Evolutionary conservation across 148 eudicot species (phyloP).

Genomic region (Chenopodium album): DNA sequence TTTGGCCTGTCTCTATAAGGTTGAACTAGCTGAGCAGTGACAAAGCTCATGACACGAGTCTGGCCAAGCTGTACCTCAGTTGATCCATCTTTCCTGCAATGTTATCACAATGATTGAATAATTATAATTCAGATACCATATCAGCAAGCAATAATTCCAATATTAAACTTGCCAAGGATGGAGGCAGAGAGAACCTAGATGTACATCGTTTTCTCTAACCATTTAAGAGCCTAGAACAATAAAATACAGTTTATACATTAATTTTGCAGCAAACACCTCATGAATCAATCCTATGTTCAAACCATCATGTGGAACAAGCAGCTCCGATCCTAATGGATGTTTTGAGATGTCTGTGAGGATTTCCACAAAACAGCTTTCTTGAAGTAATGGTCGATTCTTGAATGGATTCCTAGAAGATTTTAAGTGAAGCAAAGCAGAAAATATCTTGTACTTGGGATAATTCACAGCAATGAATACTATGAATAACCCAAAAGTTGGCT

Average conservation of each 20-base stretch:
- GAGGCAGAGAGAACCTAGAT: neutral
- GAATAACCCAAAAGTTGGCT: neutral
- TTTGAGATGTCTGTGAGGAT: no score
- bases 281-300: neutral
- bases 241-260: no score
- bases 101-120: neutral
- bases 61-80: slow-evolving; percentile 91
- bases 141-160: neutral
- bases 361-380: neutral
- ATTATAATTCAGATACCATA: neutral
- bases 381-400: neutral
- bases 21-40: slow-evolving; percentile 73
- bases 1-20: slow-evolving; percentile 85
- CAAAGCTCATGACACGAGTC: slow-evolving; percentile 81
- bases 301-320: neutral
- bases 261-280: neutral
- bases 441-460: neutral
- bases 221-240: neutral
- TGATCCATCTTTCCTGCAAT: slow-evolving; percentile 81
- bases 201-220: neutral
- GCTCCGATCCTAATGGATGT: neutral
- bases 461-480: no score
- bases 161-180: neutral
- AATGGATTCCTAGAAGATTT: neutral
- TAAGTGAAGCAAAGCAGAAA: neutral